A percentile compares a stretch with the other conserved stretches of the same genome.
phyloP scores from a whole-genome alignment of 805 yeast species.

The Wickerhamomyces mucosus region DNA sequence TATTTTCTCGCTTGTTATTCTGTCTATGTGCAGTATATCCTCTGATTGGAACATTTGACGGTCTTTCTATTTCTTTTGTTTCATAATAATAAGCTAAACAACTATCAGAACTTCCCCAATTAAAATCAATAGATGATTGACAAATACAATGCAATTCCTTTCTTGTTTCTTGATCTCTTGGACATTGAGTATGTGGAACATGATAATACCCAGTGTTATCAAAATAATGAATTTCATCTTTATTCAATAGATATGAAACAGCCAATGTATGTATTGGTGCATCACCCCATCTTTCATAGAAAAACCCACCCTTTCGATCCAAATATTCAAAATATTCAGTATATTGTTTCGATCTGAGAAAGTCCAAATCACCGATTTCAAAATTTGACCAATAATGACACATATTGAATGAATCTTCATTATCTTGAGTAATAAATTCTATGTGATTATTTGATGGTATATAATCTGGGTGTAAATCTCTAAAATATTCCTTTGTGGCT shows the following conservation, averaged over 20 bases:
- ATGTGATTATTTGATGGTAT: slow-evolving; percentile 43
- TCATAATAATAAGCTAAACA: slow-evolving; percentile 17
- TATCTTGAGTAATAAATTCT: slow-evolving; percentile 54
- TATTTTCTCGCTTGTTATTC: too few relatives aligned
- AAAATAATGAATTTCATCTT: slow-evolving; percentile 55
- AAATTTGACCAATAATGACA: slow-evolving; percentile 84
- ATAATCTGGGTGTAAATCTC: slow-evolving; percentile 32
- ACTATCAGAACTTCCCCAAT: slow-evolving; percentile 18
- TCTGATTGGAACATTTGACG: slow-evolving; percentile 12
- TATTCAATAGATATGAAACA: slow-evolving; percentile 48
- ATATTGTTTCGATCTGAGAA: slow-evolving; percentile 53
- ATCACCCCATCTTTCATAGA: slow-evolving; percentile 89
- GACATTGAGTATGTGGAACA: slow-evolving; percentile 49
- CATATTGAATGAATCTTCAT: slow-evolving; percentile 54
- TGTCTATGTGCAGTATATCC: slow-evolving; percentile 3
- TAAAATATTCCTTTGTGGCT: slow-evolving; percentile 39
- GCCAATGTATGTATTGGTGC: slow-evolving; percentile 86
- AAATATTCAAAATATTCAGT: slow-evolving; percentile 49
- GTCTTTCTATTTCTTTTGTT: slow-evolving; percentile 10
- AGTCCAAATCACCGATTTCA: slow-evolving; percentile 63
- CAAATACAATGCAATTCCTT: slow-evolving; percentile 42
- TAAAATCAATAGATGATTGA: slow-evolving; percentile 23
- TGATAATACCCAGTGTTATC: slow-evolving; percentile 72
- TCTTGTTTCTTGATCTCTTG: slow-evolving; percentile 36
- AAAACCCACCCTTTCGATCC: slow-evolving; percentile 68